Evolutionary conservation across 768 basidiomycete genomes (phyloP).

Genomic region (Russula vinacea): DNA sequence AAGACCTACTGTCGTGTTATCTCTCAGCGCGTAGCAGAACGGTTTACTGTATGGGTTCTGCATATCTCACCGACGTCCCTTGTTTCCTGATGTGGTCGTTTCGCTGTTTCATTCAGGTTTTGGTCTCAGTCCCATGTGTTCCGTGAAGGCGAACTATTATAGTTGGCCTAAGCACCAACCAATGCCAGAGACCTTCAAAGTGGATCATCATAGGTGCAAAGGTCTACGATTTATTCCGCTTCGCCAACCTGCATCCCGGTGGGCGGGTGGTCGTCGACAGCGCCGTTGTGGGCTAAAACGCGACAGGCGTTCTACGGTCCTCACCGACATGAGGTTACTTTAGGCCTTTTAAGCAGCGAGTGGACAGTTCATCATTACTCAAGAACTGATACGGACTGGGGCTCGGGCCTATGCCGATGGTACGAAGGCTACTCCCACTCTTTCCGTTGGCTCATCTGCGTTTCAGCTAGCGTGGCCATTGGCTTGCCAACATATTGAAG

Average conservation of each 20-base stretch:
- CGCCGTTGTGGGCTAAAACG: slow-evolving; percentile 63
- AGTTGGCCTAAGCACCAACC: neutral
- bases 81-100: neutral
- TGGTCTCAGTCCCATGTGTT: neutral
- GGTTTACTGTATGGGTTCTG: neutral
- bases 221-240: slow-evolving; percentile 78
- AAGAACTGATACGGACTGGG: slow-evolving; percentile 48
- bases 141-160: neutral
- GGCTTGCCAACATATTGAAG: slow-evolving; percentile 84
- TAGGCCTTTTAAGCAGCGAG: neutral
- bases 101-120: neutral
- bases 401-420: slow-evolving; percentile 77
- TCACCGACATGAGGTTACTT: slow-evolving; percentile 62
- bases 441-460: neutral
- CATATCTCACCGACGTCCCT: neutral
- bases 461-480: slow-evolving; percentile 64
- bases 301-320: slow-evolving; percentile 85
- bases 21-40: neutral
- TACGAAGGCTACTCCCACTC: slow-evolving; percentile 38
- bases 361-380: slow-evolving; percentile 35
- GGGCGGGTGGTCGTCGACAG: slow-evolving; percentile 62
- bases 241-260: slow-evolving; percentile 83
- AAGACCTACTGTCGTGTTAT: no score
- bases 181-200: slow-evolving; percentile 38
- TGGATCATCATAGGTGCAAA: slow-evolving; percentile 82